Evolutionary conservation across 768 basidiomycete genomes (phyloP).

Genomic region (Porpolomopsis calyptriformis): DNA sequence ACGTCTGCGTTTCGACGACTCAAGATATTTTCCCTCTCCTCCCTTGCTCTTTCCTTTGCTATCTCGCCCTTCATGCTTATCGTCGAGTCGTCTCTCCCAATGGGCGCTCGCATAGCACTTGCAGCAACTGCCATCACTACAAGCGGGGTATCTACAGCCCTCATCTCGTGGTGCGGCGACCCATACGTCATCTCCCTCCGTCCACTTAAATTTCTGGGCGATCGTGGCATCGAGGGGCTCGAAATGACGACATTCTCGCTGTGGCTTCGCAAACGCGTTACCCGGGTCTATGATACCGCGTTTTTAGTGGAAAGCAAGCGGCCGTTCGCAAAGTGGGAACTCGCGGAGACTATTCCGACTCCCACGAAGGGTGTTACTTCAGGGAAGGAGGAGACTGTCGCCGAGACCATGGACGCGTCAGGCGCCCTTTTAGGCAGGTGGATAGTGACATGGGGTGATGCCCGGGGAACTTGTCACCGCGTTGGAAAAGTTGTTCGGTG

Average conservation of each 20-base stretch:
- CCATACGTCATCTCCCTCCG: conserved; percentile 66
- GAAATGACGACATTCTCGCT: conserved; percentile 64
- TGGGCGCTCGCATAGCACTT: conserved; percentile 55
- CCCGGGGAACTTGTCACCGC: conserved; percentile 48
- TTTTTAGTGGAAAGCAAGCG: conserved; percentile 59
- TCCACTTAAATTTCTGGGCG: conserved; percentile 34
- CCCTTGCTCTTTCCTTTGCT: conserved; percentile 54
- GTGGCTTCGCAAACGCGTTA: conserved; percentile 46
- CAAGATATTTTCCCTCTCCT: conserved; percentile 76
- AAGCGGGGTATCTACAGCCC: conserved; percentile 60
- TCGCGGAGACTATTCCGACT: conserved; percentile 24
- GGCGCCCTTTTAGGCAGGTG: conserved; percentile 62
- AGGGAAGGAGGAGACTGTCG: conserved; percentile 65
- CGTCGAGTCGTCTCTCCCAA: conserved; percentile 67
- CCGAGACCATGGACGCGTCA: conserved; percentile 54
- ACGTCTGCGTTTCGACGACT: conserved; percentile 62
- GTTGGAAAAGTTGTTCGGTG: conserved; percentile 62
- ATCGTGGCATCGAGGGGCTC: conserved; percentile 39
- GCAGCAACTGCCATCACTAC: conserved; percentile 63
- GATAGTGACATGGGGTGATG: conserved; percentile 66
- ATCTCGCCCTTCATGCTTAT: conserved; percentile 76
- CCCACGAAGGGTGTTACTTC: conserved; percentile 30
- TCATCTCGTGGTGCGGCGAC: conserved; percentile 60
- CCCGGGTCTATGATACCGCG: conserved; percentile 63
- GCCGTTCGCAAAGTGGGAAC: conserved; percentile 75